Conservation (phyloP, 371 early-diverging fungal genomes). For the Rhizopus microsporus region DNA sequence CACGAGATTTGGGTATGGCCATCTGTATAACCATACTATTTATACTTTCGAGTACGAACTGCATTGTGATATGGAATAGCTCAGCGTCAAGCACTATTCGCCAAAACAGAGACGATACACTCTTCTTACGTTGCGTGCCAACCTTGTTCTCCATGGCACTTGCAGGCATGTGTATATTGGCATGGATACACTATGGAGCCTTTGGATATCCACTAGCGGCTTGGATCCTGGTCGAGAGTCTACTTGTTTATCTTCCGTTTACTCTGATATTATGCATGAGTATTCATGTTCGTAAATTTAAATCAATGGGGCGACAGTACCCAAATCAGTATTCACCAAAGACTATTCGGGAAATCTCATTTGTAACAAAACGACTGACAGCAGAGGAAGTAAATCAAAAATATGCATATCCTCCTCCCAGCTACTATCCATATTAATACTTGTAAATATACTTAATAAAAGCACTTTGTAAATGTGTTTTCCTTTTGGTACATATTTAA, state of each 20-base stretch:
- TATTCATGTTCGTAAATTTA: slow-evolving; percentile 21
- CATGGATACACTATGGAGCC: slow-evolving; percentile 26
- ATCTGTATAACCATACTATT: slow-evolving; percentile 16
- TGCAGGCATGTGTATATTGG: slow-evolving; percentile 22
- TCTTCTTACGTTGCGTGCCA: slow-evolving; percentile 23
- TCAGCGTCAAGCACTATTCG: slow-evolving; percentile 15
- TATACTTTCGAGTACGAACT: slow-evolving; percentile 7
- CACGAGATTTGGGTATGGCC: slow-evolving; percentile 9
- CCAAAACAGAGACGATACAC: slow-evolving; percentile 21
- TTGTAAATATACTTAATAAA: not conserved
- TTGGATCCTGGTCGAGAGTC: slow-evolving; percentile 22
- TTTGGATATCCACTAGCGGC: not conserved
- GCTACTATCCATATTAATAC: slow-evolving; percentile 6
- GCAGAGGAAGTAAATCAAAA: slow-evolving; percentile 6
- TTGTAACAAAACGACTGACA: slow-evolving; percentile 3
- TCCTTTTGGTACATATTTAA: not conserved
- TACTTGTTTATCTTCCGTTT: slow-evolving; percentile 21
- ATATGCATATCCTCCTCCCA: slow-evolving; percentile 1
- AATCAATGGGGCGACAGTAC: slow-evolving; percentile 26
- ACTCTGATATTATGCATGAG: slow-evolving; percentile 21
- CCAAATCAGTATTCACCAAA: slow-evolving; percentile 4
- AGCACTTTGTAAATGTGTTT: not conserved
- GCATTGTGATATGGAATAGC: slow-evolving; percentile 11
- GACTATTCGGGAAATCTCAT: not conserved
- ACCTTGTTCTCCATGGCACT: slow-evolving; percentile 23